Evolutionary conservation across 345 rosid genomes (phyloP).

Genomic region (Gossypium raimondii): DNA sequence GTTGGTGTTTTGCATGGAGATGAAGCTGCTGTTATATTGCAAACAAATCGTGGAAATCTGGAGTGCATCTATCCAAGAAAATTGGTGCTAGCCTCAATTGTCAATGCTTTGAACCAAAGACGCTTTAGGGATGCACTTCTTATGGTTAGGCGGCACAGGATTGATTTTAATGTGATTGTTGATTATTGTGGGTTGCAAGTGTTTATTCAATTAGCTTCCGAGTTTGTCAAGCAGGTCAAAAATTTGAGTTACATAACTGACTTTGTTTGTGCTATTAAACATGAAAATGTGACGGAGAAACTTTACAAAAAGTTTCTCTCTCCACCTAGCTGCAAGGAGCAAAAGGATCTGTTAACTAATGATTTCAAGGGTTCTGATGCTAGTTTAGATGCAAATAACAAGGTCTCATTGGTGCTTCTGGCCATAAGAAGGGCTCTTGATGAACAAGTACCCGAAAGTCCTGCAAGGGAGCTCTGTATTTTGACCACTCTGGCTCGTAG

Average conservation of each 20-base stretch:
- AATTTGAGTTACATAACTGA: slow-evolving; percentile 86
- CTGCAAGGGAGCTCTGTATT: slow-evolving; percentile 92
- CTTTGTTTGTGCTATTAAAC: slow-evolving; percentile 81
- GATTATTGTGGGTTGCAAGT: slow-evolving; percentile 82
- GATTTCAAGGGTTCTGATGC: slow-evolving; percentile 25
- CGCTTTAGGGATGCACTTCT: slow-evolving; percentile 75
- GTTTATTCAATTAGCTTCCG: slow-evolving; percentile 67
- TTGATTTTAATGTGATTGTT: slow-evolving; percentile 79
- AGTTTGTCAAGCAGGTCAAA: slow-evolving; percentile 75
- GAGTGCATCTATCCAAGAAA: slow-evolving; percentile 93
- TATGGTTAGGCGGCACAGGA: slow-evolving; percentile 96
- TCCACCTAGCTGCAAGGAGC: slow-evolving; percentile 35
- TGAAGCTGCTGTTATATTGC: slow-evolving; percentile 77
- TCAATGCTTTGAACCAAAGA: slow-evolving; percentile 61
- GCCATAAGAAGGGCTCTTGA: slow-evolving; percentile 82
- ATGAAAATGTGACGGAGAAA: slow-evolving; percentile 64
- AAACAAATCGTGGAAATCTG: slow-evolving; percentile 81
- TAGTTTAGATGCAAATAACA: slow-evolving; percentile 35
- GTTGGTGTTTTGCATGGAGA: slow-evolving; percentile 89
- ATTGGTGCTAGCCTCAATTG: slow-evolving; percentile 70
- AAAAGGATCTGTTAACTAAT: slow-evolving; percentile 36
- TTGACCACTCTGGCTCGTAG: slow-evolving; percentile 88
- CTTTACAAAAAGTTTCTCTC: slow-evolving; percentile 54
- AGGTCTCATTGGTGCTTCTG: slow-evolving; percentile 74
- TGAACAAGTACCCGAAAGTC: slow-evolving; percentile 72